phyloP scores from a whole-genome alignment of 139 green algal genomes.

The Chlorella sp. region DNA sequence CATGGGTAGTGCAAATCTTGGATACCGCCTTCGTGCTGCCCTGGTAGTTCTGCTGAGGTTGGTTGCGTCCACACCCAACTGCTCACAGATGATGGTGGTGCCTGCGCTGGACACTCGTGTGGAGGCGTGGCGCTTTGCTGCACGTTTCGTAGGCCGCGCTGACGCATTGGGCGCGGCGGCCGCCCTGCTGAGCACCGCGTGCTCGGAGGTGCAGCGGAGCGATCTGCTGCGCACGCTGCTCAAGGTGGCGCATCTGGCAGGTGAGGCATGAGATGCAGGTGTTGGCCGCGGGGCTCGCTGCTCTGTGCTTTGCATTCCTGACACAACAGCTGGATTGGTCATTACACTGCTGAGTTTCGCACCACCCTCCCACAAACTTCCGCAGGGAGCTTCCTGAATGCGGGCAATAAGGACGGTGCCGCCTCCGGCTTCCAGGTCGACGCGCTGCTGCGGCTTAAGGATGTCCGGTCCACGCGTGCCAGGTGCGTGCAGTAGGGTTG shows the following conservation, averaged over 20 bases:
- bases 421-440: slow-evolving; percentile 52
- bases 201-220: slow-evolving; percentile 50
- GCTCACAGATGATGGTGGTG: slow-evolving; percentile 8
- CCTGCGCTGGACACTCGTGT: slow-evolving; percentile 1
- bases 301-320: no score
- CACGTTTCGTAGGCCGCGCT: not conserved
- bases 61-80: no score
- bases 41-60: no score
- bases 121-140: slow-evolving; percentile 9
- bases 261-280: not conserved
- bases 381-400: slow-evolving; percentile 70
- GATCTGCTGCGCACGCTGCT: slow-evolving; percentile 44
- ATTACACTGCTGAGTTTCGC: not conserved
- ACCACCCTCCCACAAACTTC: no score
- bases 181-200: slow-evolving; percentile 35
- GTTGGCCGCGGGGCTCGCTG: no score
- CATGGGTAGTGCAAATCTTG: not conserved
- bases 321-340: not conserved
- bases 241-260: slow-evolving; percentile 7
- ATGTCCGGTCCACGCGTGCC: slow-evolving; percentile 46
- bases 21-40: no score
- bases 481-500: slow-evolving; percentile 25
- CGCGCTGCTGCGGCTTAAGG: slow-evolving; percentile 61
- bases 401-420: slow-evolving; percentile 39
- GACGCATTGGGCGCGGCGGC: not conserved